Evolutionary conservation across 78 protist species (phyloP).

Genomic region (Cavenderia fasciculata): DNA sequence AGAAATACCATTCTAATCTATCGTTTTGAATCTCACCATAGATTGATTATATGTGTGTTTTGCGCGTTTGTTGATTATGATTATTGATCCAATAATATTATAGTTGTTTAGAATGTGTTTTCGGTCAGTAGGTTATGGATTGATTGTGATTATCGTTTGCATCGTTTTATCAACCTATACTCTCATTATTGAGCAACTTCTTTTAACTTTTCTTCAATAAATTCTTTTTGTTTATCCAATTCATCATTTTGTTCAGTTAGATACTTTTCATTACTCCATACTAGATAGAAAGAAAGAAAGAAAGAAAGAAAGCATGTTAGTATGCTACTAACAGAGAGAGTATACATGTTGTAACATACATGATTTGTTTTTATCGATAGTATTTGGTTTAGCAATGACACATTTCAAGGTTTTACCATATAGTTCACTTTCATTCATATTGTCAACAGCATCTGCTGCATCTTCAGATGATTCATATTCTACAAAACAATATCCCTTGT

Average conservation of each 20-base stretch:
- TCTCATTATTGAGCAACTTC: background rate
- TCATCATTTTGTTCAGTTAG: background rate
- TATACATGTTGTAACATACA: background rate
- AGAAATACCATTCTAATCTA: no score
- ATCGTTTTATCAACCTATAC: background rate
- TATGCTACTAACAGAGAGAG: background rate
- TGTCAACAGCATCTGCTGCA: conserved; percentile 91
- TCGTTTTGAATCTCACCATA: no score
- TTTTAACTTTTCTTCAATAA: background rate
- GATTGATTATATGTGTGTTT: no score
- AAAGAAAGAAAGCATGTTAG: background rate
- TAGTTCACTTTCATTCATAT: conserved; percentile 93
- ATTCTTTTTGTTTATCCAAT: conserved; percentile 1
- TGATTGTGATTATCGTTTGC: no score
- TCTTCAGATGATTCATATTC: conserved; percentile 87
- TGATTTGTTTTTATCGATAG: conserved; percentile 39
- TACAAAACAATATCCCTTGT: conserved; percentile 88
- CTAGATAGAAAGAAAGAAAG: background rate
- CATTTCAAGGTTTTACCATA: conserved; percentile 85
- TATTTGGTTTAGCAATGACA: conserved; percentile 62
- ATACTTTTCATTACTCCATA: conserved; percentile 58
- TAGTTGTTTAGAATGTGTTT: no score
- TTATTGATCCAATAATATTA: no score
- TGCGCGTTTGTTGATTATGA: no score
- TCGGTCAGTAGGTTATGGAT: no score